Conservation (phyloP, 495 filamentous ascomycete species). For the Aspergillus ostianus region DNA sequence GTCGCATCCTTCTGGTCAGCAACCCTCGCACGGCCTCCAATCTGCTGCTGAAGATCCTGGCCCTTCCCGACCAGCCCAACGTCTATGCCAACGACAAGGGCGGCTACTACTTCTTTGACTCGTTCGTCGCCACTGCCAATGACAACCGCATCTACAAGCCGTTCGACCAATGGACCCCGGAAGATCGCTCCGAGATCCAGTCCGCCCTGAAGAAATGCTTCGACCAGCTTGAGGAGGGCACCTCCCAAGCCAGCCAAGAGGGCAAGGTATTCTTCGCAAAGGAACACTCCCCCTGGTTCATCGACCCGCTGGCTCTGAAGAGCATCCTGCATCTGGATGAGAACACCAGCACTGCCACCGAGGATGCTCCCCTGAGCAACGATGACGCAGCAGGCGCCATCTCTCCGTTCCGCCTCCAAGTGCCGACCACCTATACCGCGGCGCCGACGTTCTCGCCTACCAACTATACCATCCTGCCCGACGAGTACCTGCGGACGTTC, state of each 20-base stretch:
- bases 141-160: slow-evolving; percentile 19
- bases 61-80: slow-evolving; percentile 26
- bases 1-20: slow-evolving; percentile 27
- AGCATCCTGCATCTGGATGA: background rate
- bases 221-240: slow-evolving; percentile 26
- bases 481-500: slow-evolving; percentile 36
- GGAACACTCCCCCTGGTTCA: slow-evolving; percentile 35
- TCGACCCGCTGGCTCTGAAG: slow-evolving; percentile 14
- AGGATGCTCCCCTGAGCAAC: background rate
- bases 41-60: slow-evolving; percentile 30
- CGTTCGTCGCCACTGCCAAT: slow-evolving; percentile 11
- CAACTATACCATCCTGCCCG: slow-evolving; percentile 39
- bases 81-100: slow-evolving; percentile 17
- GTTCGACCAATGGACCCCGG: slow-evolving; percentile 25
- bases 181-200: slow-evolving; percentile 18
- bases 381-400: background rate
- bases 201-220: slow-evolving; percentile 22
- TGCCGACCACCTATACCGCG: slow-evolving; percentile 15
- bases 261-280: slow-evolving; percentile 38
- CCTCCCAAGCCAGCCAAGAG: slow-evolving; percentile 22
- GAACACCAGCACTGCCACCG: background rate
- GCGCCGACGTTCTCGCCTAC: slow-evolving; percentile 22
- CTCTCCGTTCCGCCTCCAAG: slow-evolving; percentile 7
- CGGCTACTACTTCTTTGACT: slow-evolving; percentile 32
- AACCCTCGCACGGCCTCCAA: slow-evolving; percentile 40